Conservation (phyloP, 345 rosid species). For the Luvunga scandens region DNA sequence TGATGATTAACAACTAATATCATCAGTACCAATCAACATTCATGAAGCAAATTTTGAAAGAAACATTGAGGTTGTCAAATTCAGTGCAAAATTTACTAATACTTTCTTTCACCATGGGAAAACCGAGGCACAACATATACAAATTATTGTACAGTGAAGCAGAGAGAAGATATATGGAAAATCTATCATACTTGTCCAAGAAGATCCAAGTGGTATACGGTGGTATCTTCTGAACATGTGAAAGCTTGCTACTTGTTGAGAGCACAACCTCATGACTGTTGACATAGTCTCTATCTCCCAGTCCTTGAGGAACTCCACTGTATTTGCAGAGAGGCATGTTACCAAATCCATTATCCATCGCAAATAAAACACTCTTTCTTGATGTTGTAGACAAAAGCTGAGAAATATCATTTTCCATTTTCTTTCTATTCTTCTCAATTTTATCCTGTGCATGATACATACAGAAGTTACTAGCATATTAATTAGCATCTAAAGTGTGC, state of each 20-base stretch:
- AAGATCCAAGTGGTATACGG: constrained; percentile 96
- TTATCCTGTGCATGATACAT: constrained; percentile 49
- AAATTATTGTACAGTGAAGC: constrained; percentile 5
- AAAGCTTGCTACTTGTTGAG: constrained; percentile 51
- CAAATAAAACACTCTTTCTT: constrained; percentile 22
- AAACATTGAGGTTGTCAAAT: background rate
- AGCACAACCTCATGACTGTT: constrained; percentile 56
- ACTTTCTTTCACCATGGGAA: constrained; percentile 1
- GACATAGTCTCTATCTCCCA: constrained; percentile 66
- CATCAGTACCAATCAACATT: background rate
- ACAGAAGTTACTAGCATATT: background rate
- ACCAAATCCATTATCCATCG: constrained; percentile 34
- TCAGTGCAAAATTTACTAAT: background rate
- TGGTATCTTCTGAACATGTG: constrained; percentile 67
- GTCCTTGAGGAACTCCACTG: constrained; percentile 51
- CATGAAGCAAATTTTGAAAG: background rate
- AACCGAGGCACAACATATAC: constrained; percentile 5
- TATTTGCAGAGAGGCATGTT: constrained; percentile 53
- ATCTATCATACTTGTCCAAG: constrained; percentile 69
- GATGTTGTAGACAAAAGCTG: constrained; percentile 45
- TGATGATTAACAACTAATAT: background rate
- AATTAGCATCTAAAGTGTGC: background rate
- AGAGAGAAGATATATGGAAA: background rate
- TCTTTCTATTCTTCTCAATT: constrained; percentile 59
- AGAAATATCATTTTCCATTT: constrained; percentile 46